These are phyloP conservation scores for Neoarthrinium moseri DNA, from an alignment of 2,329 filamentous ascomycete genomes.

Conservation along the genomic window DNA sequence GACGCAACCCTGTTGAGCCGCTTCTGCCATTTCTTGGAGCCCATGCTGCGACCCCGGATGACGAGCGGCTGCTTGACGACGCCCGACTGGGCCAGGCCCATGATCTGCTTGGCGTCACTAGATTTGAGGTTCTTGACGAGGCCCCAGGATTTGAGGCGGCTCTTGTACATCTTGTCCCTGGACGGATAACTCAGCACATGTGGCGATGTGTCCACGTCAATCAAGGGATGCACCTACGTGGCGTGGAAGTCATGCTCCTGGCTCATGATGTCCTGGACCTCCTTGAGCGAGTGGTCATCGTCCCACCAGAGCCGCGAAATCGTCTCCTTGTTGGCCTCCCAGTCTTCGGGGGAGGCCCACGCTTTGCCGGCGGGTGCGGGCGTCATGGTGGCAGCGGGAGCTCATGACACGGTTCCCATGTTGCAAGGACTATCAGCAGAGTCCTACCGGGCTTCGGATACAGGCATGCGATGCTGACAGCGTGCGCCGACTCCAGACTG, in stretches of 20 bases:
- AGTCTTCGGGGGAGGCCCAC: constrained; percentile 11
- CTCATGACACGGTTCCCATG: constrained; percentile 4
- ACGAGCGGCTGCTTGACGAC: constrained; percentile 6
- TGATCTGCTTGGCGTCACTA: constrained; percentile 11
- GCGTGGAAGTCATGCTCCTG: constrained; percentile 11
- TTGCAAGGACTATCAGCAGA: too few species aligned
- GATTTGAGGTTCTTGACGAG: constrained; percentile 12
- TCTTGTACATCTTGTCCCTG: constrained; percentile 13
- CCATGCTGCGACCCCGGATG: constrained; percentile 10
- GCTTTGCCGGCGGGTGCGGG: constrained; percentile 6
- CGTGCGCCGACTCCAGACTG: too few species aligned
- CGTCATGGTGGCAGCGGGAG: constrained; percentile 1
- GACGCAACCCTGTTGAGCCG: constrained; percentile 8
- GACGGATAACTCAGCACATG: neutral
- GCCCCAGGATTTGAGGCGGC: constrained; percentile 9
- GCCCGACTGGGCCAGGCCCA: constrained; percentile 9
- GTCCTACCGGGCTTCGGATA: too few species aligned
- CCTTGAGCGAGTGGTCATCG: constrained; percentile 10
- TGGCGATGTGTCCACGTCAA: too few species aligned
- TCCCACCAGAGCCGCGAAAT: constrained; percentile 11
- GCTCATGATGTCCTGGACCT: constrained; percentile 12
- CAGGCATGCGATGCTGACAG: too few species aligned
- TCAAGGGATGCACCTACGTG: constrained; percentile 8
- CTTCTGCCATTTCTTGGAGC: constrained; percentile 11
- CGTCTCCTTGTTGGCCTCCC: constrained; percentile 9